Evolutionary conservation across 2,329 filamentous ascomycete species (phyloP), one percentile per base, ranked within the genome.

Genomic region (Alternaria incomplexa): DNA sequence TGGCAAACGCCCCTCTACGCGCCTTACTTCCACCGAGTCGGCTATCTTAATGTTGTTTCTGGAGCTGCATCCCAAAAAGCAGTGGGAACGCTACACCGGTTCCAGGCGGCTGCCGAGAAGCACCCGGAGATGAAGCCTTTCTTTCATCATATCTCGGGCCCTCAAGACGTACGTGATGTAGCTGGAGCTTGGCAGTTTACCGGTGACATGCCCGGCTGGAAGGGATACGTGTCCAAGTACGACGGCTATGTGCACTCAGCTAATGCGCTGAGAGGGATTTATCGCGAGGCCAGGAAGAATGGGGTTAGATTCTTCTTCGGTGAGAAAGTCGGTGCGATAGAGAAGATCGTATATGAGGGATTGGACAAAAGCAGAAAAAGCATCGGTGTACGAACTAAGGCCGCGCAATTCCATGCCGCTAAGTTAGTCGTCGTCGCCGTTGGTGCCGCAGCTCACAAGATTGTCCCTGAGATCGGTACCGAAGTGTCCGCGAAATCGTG

Each of bases 221-320:
- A 80, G 25, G 88, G 88, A 8, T 90, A 90, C 71, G 80, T 87
- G 45, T 90, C 90, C 70, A 79, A 78, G 4, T 82, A 85, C 6
- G 86, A 84, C 11, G 86, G 87, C 2, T 89, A 88, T 58, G 86
- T 85, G 1, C 86, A 88, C 62, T 84, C 86, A 0, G 83, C 81
- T 0, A 82, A 88, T 60, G 83, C 87, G 0, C 70, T 89, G 7
- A 77, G 77, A 6, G 83, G 82, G 0, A 79, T 86, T 0, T 84
- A 77, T 51, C 64, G 85, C 65, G 70, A 79, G 1, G 81, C 81
- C 0, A 80, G 81, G 2, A 79, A 80, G 3, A 76, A 73, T 9
- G 83, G 83, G 4, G 81, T 84, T 5, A 76, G 77, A 28, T 83
- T 86, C 64, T 77, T 80, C 50, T 75, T 85, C 0, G 82, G 84